Conservation (phyloP, 352 stramenopile species). For the Phytophthora boehmeriae region DNA sequence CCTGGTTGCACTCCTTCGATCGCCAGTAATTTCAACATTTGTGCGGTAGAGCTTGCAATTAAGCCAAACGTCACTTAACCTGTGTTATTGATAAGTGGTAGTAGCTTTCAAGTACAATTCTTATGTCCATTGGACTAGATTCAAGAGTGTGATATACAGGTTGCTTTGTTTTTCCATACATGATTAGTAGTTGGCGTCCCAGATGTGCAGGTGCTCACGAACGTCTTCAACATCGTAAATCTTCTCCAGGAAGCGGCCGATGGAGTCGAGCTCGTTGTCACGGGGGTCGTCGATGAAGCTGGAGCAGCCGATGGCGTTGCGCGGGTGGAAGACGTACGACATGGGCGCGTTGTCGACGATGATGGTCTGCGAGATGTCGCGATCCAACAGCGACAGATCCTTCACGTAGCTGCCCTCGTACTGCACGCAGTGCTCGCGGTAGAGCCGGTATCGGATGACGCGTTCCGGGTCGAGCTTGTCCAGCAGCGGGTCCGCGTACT, state of each 20-base stretch:
- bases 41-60: too few species aligned
- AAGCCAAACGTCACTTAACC: too few species aligned
- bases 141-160: too few species aligned
- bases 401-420: conserved; percentile 97
- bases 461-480: conserved; percentile 93
- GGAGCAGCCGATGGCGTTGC: conserved; percentile 71
- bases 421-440: conserved; percentile 94
- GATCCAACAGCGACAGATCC: conserved; percentile 93
- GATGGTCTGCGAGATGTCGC: conserved; percentile 92
- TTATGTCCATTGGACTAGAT: too few species aligned
- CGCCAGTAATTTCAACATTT: too few species aligned
- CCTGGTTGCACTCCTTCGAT: too few species aligned
- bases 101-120: too few species aligned
- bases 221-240: conserved; percentile 52
- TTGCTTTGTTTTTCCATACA: neutral
- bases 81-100: neutral
- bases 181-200: conserved; percentile 55
- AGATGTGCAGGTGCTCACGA: conserved; percentile 59
- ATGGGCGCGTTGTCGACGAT: conserved; percentile 99
- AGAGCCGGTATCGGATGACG: conserved; percentile 89
- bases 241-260: conserved; percentile 55
- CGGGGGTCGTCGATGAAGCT: conserved; percentile 89
- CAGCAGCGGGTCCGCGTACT: conserved; percentile 96
- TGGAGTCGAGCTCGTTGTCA: conserved; percentile 86
- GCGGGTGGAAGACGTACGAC: conserved; percentile 97